A percentile compares a stretch with the other conserved stretches of the same genome.
Conservation (phyloP, 1,284 basidiomycete species). For the Ustilago loliicola region DNA sequence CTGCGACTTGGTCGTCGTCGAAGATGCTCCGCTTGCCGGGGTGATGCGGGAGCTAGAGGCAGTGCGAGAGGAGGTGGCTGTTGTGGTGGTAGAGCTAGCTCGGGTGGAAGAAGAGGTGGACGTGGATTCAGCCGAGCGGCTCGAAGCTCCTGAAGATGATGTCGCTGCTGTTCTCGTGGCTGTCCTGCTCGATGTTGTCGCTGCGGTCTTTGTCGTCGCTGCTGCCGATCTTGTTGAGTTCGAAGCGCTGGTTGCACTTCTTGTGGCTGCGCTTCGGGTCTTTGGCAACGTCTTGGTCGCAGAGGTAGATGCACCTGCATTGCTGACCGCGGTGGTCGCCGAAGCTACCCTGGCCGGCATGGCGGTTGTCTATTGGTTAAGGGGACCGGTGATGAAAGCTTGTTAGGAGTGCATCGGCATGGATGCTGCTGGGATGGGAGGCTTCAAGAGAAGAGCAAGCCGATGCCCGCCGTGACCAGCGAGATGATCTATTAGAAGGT, state of each 20-base stretch:
- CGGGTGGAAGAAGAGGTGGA: slow-evolving; percentile 22
- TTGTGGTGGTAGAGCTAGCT: slow-evolving; percentile 16
- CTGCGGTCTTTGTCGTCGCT: background rate
- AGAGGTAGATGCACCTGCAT: background rate
- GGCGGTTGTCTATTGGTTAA: background rate
- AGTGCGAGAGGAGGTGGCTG: slow-evolving; percentile 20
- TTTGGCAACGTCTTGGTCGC: slow-evolving; percentile 14
- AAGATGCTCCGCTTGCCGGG: slow-evolving; percentile 7
- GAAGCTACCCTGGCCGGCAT: slow-evolving; percentile 39
- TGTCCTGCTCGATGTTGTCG: slow-evolving; percentile 8
- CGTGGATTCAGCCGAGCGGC: slow-evolving; percentile 23
- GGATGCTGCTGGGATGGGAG: background rate
- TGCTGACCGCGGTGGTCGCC: slow-evolving; percentile 11
- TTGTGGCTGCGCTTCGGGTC: slow-evolving; percentile 17
- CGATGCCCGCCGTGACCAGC: background rate
- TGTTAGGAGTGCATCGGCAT: background rate
- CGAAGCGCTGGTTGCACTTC: background rate
- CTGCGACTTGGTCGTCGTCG: too few species aligned
- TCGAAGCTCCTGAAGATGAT: slow-evolving; percentile 22
- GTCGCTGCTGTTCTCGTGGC: slow-evolving; percentile 6
- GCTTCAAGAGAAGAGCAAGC: too few species aligned
- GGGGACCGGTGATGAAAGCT: background rate
- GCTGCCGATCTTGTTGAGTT: slow-evolving; percentile 6
- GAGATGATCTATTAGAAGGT: background rate
- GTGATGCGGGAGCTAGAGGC: background rate